phyloP scores from a whole-genome alignment of 257 asterid species.

The Buddleja alternifolia region DNA sequence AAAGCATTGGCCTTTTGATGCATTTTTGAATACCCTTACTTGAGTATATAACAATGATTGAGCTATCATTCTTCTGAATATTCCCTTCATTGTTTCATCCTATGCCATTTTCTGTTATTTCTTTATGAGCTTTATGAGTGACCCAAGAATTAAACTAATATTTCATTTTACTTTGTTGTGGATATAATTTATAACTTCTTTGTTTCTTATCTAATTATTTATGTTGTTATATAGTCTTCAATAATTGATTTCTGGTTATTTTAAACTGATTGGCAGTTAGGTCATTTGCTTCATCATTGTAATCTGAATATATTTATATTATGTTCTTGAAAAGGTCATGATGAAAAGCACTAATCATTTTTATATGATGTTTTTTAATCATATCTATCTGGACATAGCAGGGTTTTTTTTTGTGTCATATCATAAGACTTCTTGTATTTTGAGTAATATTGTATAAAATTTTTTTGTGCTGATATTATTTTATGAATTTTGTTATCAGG shows the following conservation, averaged over 20 bases:
- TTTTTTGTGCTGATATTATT: background rate
- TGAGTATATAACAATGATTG: background rate
- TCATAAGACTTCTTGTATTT: no score
- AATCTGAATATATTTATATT: background rate
- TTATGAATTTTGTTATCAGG: slow-evolving; percentile 45
- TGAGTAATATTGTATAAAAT: background rate
- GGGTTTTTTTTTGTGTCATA: background rate
- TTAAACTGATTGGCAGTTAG: slow-evolving; percentile 9
- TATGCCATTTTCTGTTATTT: background rate
- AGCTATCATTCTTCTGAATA: background rate
- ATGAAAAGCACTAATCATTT: background rate
- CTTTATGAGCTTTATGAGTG: background rate
- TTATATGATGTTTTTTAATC: background rate
- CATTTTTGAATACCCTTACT: background rate
- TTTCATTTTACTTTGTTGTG: background rate
- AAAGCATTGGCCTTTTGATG: background rate
- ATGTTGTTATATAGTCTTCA: background rate
- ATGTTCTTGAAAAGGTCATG: background rate
- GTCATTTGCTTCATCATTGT: background rate
- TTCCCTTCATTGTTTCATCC: background rate
- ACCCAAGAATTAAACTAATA: background rate
- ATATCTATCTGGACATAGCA: background rate
- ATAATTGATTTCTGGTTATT: background rate
- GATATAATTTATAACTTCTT: background rate
- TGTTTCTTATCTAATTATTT: background rate